Evolutionary conservation across 1,284 basidiomycete species (phyloP).

Genomic region (Vanrija sp.): DNA sequence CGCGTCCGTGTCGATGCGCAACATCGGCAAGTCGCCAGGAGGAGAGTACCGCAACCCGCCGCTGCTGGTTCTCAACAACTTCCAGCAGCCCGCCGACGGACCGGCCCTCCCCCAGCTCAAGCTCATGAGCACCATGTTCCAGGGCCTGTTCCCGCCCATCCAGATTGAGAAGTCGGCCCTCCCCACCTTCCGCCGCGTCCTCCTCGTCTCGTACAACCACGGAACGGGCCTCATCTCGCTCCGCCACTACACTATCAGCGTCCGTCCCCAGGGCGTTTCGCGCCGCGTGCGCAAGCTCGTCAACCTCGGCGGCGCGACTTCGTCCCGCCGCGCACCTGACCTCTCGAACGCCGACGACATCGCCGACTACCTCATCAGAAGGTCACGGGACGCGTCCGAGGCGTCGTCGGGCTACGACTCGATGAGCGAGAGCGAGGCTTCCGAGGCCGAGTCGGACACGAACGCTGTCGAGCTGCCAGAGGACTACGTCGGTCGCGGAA

Average conservation of each 20-base stretch:
- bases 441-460: conserved; percentile 75
- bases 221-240: conserved; percentile 84
- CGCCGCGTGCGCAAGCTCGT: conserved; percentile 85
- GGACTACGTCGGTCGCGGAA: conserved; percentile 92
- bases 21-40: conserved; percentile 46
- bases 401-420: conserved; percentile 62
- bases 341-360: conserved; percentile 88
- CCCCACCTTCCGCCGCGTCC: conserved; percentile 82
- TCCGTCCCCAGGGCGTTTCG: conserved; percentile 91
- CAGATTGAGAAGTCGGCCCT: conserved; percentile 66
- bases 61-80: conserved; percentile 52
- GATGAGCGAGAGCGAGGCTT: conserved; percentile 57
- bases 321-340: conserved; percentile 56
- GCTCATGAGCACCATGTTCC: conserved; percentile 55
- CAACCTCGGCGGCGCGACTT: conserved; percentile 50
- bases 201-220: conserved; percentile 87
- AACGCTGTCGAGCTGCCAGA: conserved; percentile 71
- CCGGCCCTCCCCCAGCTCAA: conserved; percentile 50
- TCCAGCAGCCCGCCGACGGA: conserved; percentile 51
- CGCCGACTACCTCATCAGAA: conserved; percentile 86
- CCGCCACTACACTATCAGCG: conserved; percentile 91
- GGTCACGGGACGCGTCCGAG: conserved; percentile 53
- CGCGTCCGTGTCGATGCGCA: conserved; percentile 24
- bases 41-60: conserved; percentile 50
- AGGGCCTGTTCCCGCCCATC: conserved; percentile 55